Percentiles rank a stretch among this genome's conserved stretches.
Conservation (phyloP, 192 early-diverging fungal genomes). For the Spizellomyces sp. region DNA sequence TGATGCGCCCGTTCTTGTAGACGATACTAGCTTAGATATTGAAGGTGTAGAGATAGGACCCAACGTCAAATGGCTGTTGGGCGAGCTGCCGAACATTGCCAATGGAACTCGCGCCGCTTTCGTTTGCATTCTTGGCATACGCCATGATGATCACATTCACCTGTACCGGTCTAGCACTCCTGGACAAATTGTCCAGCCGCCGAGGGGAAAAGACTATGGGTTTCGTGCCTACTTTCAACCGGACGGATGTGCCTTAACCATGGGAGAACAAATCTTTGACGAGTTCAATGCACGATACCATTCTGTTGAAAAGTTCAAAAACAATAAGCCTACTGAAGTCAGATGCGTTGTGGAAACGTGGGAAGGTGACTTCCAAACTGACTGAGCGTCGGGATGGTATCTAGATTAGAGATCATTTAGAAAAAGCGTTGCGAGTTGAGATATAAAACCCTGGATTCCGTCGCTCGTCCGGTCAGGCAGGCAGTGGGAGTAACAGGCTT, state of each 20-base stretch:
- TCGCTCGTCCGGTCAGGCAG: no score
- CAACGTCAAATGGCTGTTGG: slow-evolving; percentile 7
- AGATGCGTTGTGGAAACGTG: background rate
- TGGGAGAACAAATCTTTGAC: background rate
- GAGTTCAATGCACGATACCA: slow-evolving; percentile 2
- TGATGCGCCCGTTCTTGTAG: background rate
- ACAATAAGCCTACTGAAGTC: background rate
- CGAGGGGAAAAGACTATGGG: slow-evolving; percentile 4
- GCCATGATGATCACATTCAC: background rate
- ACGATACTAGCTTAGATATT: slow-evolving; percentile 4
- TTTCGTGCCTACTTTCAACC: slow-evolving; percentile 11
- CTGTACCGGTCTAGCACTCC: background rate
- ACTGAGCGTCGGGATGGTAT: background rate
- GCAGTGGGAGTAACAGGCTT: no score
- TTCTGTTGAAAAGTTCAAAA: background rate
- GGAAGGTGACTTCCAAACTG: slow-evolving; percentile 6
- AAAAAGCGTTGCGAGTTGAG: no score
- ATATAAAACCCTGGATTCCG: no score
- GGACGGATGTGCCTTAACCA: slow-evolving; percentile 7
- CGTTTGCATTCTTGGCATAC: slow-evolving; percentile 3
- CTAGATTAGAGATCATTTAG: no score
- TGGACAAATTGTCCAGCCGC: slow-evolving; percentile 10
- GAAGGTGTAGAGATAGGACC: background rate
- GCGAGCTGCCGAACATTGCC: background rate
- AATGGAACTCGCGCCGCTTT: background rate